A percentile compares a stretch with the other conserved stretches of the same genome.
Evolutionary conservation across 352 stramenopile species (phyloP).

Genomic region (Pythium sukuiense): DNA sequence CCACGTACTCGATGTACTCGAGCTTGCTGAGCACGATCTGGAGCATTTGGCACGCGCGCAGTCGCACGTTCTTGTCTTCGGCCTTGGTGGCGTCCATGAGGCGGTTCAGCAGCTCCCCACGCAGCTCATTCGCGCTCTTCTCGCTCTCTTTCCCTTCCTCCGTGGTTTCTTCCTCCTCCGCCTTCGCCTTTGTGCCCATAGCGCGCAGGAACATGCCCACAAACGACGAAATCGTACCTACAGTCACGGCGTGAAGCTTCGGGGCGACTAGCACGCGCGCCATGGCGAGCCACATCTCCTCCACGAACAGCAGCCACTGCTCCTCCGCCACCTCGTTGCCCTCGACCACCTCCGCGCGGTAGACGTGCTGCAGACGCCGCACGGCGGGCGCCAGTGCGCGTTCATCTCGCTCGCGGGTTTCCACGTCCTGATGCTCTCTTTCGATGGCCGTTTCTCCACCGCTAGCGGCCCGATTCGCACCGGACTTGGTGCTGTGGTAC

Average conservation of each 20-base stretch:
- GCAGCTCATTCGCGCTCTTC: conserved; percentile 39
- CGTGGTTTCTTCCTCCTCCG: conserved; percentile 5
- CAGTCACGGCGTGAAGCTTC: conserved; percentile 43
- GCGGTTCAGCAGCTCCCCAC: conserved; percentile 43
- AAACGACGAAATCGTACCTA: conserved; percentile 53
- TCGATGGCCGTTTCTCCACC: conserved; percentile 2
- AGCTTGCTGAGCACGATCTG: conserved; percentile 58
- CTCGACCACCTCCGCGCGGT: conserved; percentile 48
- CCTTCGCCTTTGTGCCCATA: conserved; percentile 10
- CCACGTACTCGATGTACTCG: conserved; percentile 52
- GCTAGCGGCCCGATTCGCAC: conserved; percentile 14
- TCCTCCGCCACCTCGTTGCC: conserved; percentile 46
- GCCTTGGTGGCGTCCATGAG: conserved; percentile 54
- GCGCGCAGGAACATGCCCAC: conserved; percentile 46
- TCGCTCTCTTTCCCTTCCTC: neutral
- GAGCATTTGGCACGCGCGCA: conserved; percentile 63
- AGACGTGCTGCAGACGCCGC: conserved; percentile 49
- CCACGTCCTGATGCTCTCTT: conserved; percentile 4
- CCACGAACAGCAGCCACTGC: conserved; percentile 55
- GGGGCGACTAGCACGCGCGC: conserved; percentile 47
- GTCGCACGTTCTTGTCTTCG: conserved; percentile 56
- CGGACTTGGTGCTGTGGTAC: conserved; percentile 29
- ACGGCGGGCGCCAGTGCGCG: conserved; percentile 49
- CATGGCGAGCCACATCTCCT: conserved; percentile 60
- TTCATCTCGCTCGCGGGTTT: conserved; percentile 24